Evolutionary conservation across 192 early-diverging fungal genomes (phyloP), one percentile per base, ranked within the genome.

Genomic region (Dissophora globulifera): DNA sequence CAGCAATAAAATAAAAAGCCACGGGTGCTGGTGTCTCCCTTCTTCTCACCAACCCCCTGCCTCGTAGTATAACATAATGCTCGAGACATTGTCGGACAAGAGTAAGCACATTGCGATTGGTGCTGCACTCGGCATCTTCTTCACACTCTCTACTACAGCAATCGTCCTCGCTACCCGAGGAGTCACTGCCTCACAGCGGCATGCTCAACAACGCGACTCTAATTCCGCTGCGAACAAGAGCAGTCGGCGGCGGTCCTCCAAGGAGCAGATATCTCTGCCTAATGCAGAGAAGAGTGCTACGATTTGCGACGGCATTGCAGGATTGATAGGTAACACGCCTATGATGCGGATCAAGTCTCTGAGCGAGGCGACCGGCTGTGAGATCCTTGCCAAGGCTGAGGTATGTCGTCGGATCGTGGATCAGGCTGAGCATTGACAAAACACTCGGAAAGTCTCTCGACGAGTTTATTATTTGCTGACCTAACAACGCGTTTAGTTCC

Each of bases 271-370:
- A 45, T 26, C 62, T 13, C 27, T 59, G 12, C 58, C 58, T 11
- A 66, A 62, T 11, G 23, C 64, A 10, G 52, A 67, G 1, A 25
- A 53, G 17, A 26, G 33, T 16, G 41, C 16, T 15, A 12, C 23
- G 38, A 67, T 76, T 16, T 57, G 72, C 50, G 83, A 92, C 22
- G 94, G 96, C 0, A 87, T 97, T 2, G 87, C 83, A n/a, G 90
- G 87, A 3, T 80, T 97, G 35, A 93, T 97, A 45, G 96, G 96
- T 1, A 93, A 95, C 75, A 97, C 97, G 5, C 97, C 94, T 15
- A 85, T 98, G 69, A 83, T 98, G 69, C 83, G 88, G 22, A 92
- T 98, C 46, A 86, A 85, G 55, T 93, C 92, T 33, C 72, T 98
- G 9, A 95, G 94, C 8, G 88, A 89, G n/a, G 89, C 85, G 1